Evolutionary conservation across 1,284 basidiomycete genomes (phyloP).

Genomic region (Ustilago esculenta): DNA sequence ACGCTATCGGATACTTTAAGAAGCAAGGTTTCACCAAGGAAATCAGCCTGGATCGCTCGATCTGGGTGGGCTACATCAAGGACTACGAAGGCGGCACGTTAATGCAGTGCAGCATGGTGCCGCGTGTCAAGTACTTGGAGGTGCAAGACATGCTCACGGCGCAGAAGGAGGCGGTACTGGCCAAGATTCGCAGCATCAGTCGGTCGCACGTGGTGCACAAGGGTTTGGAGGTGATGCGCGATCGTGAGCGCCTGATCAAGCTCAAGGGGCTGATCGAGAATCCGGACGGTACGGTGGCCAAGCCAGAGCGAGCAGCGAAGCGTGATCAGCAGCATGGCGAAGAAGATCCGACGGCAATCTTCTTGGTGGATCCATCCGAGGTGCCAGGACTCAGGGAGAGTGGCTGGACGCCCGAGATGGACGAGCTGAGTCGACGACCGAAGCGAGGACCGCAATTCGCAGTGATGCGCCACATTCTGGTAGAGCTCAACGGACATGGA

Average conservation of each 20-base stretch:
- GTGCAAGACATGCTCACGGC: slow-evolving; percentile 80
- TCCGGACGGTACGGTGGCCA: slow-evolving; percentile 45
- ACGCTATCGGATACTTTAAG: slow-evolving; percentile 98
- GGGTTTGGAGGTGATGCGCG: slow-evolving; percentile 82
- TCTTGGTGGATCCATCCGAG: slow-evolving; percentile 55
- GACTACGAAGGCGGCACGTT: slow-evolving; percentile 99
- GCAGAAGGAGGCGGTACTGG: slow-evolving; percentile 79
- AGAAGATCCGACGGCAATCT: slow-evolving; percentile 45
- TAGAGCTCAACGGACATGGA: slow-evolving; percentile 82
- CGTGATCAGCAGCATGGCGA: slow-evolving; percentile 33
- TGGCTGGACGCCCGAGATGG: slow-evolving; percentile 91
- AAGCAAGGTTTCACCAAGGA: slow-evolving; percentile 97
- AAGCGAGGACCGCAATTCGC: slow-evolving; percentile 73
- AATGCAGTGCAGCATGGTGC: slow-evolving; percentile 96
- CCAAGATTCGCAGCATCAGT: slow-evolving; percentile 88
- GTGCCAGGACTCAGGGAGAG: slow-evolving; percentile 73
- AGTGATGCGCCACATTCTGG: slow-evolving; percentile 83
- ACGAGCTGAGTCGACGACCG: slow-evolving; percentile 75
- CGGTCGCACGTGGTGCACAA: slow-evolving; percentile 85
- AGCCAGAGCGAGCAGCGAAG: slow-evolving; percentile 46
- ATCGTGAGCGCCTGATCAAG: slow-evolving; percentile 67
- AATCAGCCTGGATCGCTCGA: slow-evolving; percentile 85
- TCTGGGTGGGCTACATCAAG: slow-evolving; percentile 99
- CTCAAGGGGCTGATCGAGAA: slow-evolving; percentile 48
- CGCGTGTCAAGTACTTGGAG: slow-evolving; percentile 87